These are phyloP conservation scores for Medicago arabica DNA, from an alignment of 306 rosid species.

Conservation along the genomic window DNA sequence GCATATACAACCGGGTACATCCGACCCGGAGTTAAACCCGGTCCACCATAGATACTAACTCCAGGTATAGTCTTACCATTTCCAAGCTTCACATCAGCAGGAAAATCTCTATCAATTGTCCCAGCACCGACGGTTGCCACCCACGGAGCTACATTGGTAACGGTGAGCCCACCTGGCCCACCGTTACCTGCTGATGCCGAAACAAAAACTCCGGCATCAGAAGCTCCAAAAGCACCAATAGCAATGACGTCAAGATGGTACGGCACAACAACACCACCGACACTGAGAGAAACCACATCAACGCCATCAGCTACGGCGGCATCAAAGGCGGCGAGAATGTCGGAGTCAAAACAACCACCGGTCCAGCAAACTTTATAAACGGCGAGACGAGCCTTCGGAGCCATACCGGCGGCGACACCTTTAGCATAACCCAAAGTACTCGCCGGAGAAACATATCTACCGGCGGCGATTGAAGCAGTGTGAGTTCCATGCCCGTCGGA, in stretches of 20 bases:
- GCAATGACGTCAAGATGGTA: slow-evolving; percentile 83
- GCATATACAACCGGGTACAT: slow-evolving; percentile 78
- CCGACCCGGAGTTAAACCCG: slow-evolving; percentile 70
- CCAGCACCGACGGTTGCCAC: slow-evolving; percentile 93
- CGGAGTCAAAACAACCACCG: slow-evolving; percentile 81
- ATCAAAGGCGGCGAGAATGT: slow-evolving; percentile 89
- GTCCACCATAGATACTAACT: slow-evolving; percentile 74
- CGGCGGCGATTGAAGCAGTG: slow-evolving; percentile 88
- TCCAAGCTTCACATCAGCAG: slow-evolving; percentile 84
- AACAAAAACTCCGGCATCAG: slow-evolving; percentile 67
- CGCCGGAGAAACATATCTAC: slow-evolving; percentile 78
- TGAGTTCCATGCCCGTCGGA: slow-evolving; percentile 94
- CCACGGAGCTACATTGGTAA: slow-evolving; percentile 90
- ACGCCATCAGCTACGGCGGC: slow-evolving; percentile 80
- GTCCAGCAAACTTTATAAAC: slow-evolving; percentile 86
- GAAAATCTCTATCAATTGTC: slow-evolving; percentile 87
- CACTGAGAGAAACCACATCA: slow-evolving; percentile 81
- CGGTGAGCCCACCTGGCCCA: slow-evolving; percentile 87
- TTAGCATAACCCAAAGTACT: slow-evolving; percentile 76
- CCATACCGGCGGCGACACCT: slow-evolving; percentile 89
- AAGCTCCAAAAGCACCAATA: slow-evolving; percentile 71
- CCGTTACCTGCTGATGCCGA: slow-evolving; percentile 90
- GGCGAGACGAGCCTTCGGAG: slow-evolving; percentile 86
- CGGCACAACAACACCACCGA: slow-evolving; percentile 92
- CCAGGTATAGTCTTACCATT: slow-evolving; percentile 66